These are phyloP conservation scores for Calophaca sinica DNA, from an alignment of 306 rosid species.

Conservation along the genomic window DNA sequence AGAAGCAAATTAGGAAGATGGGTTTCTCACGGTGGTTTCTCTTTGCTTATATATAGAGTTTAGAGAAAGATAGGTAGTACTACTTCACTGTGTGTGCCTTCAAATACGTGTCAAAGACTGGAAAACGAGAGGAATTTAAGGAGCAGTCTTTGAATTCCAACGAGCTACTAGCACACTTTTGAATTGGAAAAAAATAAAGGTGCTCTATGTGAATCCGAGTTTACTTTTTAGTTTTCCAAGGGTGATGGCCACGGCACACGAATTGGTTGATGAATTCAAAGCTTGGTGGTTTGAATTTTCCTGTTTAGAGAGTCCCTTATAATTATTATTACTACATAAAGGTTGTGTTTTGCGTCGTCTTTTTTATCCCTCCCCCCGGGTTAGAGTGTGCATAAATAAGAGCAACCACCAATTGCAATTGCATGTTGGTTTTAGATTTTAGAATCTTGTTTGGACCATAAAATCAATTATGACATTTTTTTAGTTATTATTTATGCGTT, in stretches of 20 bases:
- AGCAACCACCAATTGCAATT: no score
- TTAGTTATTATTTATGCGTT: no score
- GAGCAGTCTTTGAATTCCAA: slow-evolving; percentile 51
- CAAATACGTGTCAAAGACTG: slow-evolving; percentile 57
- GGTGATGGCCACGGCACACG: slow-evolving; percentile 50
- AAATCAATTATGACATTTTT: no score
- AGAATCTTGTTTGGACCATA: no score
- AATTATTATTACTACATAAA: no score
- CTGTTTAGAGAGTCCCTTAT: no score
- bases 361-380: no score
- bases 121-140: slow-evolving; percentile 12
- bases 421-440: no score
- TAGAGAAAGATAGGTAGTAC: neutral
- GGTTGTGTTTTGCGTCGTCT: neutral
- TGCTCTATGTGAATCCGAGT: no score
- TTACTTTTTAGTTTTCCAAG: slow-evolving; percentile 7
- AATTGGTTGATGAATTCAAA: slow-evolving; percentile 59
- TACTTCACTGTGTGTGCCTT: slow-evolving; percentile 7
- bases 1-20: slow-evolving; percentile 32
- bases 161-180: neutral
- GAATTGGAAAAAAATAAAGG: no score
- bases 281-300: no score
- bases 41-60: slow-evolving; percentile 39
- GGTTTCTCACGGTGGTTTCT: slow-evolving; percentile 32
- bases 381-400: no score